Base-by-base conservation (phyloP, 495 filamentous ascomycete genomes). In the Xylaria palmicola region DNA sequence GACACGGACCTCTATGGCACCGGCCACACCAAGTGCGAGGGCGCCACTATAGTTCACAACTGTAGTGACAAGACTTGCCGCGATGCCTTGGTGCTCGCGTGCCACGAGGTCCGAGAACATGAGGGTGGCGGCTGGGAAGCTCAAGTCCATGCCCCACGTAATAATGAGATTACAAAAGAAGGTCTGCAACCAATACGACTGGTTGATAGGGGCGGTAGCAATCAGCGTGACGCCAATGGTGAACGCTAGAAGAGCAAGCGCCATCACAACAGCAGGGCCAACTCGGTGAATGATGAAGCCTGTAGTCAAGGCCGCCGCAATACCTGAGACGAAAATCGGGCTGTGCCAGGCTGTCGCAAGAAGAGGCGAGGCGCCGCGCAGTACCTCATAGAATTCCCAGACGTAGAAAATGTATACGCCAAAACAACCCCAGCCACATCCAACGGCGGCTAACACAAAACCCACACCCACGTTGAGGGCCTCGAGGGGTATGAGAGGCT, bases 341-440 rank as follows among this genome's bases (percentile, higher is more conserved):
- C 73, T 67, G 56, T 82, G 77, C 65, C 83, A 75, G 2, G 83
- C 84, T 4, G 76, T 74, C 3, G 79, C 72, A 6, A 83, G 59
- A 15, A 88, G 70, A 1, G 81, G 79, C 19, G 75, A 68, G 19
- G 76, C 64, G 8, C 75, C 77, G n/a, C 79, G 76, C 39, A 86
- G 66, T 9, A 77, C 74, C 54, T 83, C 78, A 61, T 87, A 68
- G 62, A 86, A 85, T 40, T 81, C 75, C 62, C 75, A 86, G 32
- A 78, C 71, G 64, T 89, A 89, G 69, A 78, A 88, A 45, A 84
- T 72, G 66, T 82, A 80, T 48, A 88, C 86, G 19, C 86, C 85
- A 62, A 88, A 88, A 64, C 76, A 79, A 47, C 77, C 78, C 88
- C 86, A 89, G 1, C 85, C 87, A 29, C 72, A 76, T 8, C 82